phyloP scores from a whole-genome alignment of 768 basidiomycete genomes.

The Mycena leptocephala region DNA sequence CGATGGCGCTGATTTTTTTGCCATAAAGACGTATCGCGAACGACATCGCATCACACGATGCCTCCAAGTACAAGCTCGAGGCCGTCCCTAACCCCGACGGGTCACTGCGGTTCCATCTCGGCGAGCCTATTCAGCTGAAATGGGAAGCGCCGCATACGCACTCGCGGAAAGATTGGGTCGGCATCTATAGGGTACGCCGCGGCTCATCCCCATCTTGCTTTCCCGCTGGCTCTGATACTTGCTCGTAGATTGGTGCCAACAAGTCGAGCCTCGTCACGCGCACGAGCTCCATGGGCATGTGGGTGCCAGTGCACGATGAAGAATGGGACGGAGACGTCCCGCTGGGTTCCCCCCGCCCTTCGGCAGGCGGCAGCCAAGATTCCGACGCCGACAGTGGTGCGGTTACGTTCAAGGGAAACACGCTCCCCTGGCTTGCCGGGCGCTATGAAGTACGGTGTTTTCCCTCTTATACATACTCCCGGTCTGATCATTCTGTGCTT shows the following conservation, averaged over 20 bases:
- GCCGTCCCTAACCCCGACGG: slow-evolving; percentile 70
- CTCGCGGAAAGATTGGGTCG: slow-evolving; percentile 96
- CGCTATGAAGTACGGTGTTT: slow-evolving; percentile 80
- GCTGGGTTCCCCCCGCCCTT: slow-evolving; percentile 59
- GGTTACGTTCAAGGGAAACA: slow-evolving; percentile 83
- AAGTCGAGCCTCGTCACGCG: slow-evolving; percentile 87
- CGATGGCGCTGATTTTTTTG: slow-evolving; percentile 7
- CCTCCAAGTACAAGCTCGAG: slow-evolving; percentile 82
- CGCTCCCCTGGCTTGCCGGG: slow-evolving; percentile 90
- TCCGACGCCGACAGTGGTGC: slow-evolving; percentile 71
- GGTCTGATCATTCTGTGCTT: background rate
- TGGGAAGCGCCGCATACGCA: slow-evolving; percentile 93
- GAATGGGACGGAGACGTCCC: slow-evolving; percentile 95
- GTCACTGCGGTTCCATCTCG: slow-evolving; percentile 83
- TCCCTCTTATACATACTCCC: background rate
- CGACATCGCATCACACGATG: slow-evolving; percentile 87
- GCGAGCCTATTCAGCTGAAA: slow-evolving; percentile 88
- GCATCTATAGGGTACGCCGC: slow-evolving; percentile 82
- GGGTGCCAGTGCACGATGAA: slow-evolving; percentile 92
- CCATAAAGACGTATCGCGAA: slow-evolving; percentile 81
- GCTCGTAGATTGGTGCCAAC: slow-evolving; percentile 86
- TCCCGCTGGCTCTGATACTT: slow-evolving; percentile 5
- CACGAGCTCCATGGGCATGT: slow-evolving; percentile 89
- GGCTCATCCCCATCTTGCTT: background rate
- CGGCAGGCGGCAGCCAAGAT: slow-evolving; percentile 46